Conservation (phyloP, 73 alveolate genomes). For the Paramecium tetraurelia region DNA sequence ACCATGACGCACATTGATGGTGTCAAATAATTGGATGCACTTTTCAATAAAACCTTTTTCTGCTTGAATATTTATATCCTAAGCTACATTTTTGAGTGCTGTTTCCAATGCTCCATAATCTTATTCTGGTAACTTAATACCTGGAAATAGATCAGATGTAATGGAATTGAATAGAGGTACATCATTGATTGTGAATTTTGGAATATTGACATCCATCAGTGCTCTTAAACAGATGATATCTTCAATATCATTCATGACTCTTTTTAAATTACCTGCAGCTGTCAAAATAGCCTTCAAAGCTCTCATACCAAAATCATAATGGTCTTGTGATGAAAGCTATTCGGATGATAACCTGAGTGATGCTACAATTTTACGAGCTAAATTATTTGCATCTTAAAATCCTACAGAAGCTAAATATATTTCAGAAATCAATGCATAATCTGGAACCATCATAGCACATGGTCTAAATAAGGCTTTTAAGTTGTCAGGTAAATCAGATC, state of each 20-base stretch:
- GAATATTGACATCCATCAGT: constrained; percentile 94
- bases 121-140: constrained; percentile 86
- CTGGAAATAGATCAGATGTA: constrained; percentile 99
- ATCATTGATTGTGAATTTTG: constrained; percentile 98
- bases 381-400: constrained; percentile 94
- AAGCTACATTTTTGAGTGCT: constrained; percentile 53
- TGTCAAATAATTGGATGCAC: constrained; percentile 98
- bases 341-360: constrained; percentile 96
- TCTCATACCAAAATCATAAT: constrained; percentile 99
- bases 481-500: constrained; percentile 99
- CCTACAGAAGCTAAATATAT: constrained; percentile 93
- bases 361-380: constrained; percentile 98
- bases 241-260: constrained; percentile 88
- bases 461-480: constrained; percentile 94
- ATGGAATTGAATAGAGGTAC: constrained; percentile 99
- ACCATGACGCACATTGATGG: constrained; percentile 95
- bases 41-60: constrained; percentile 92
- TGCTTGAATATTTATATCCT: constrained; percentile 83
- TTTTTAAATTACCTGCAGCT: constrained; percentile 98
- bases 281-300: constrained; percentile 98
- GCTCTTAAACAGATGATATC: constrained; percentile 92
- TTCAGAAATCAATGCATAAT: constrained; percentile 97
- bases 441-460: constrained; percentile 99
- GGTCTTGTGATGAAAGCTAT: constrained; percentile 97
- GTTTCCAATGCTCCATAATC: constrained; percentile 80